Base-by-base conservation (phyloP, 2,329 filamentous ascomycete genomes). In the Penicillium sp. region DNA sequence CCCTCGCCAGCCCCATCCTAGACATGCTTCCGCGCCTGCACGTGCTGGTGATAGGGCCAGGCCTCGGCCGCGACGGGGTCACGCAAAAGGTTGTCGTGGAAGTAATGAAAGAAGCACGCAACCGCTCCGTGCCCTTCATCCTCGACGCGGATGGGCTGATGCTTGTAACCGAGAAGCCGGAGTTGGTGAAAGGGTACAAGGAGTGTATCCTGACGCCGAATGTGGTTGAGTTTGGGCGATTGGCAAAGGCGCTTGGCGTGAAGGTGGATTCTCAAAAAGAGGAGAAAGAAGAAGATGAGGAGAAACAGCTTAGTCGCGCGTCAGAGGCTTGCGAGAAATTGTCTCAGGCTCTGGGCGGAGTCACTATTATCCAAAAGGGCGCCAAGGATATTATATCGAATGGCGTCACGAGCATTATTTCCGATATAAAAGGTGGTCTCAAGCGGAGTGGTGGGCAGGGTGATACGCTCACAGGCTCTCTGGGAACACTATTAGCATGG, bases 391-490 rank as follows among this genome's bases (percentile, higher is more conserved):
- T 88, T 62, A 90, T 99, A 59, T 91, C 87, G 2, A 89, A 96
- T 65, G 90, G 92, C 12, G 78, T 82, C 57, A 80, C 80, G 54
- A 96, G 89, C n/a, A 74, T 92, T 24, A 77, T 88, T 0, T 89
- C 87, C 24, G 91, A 96, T 64, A 75, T 92, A 2, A 76, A 84
- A 66, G 94, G 94, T 8, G 93, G 93, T 1, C 74, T 85, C 71
- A 99, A 99, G 83, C 81, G 94, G 62, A 93, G 90, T 57, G 94
- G 93, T 48, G 94, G 94, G 0, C 94, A 99, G 75, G 94, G 94
- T 1, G 94, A 99, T 74, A 97, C 94, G 3, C 77, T 99, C 62
- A 97, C 94, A 0, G 94, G 94, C 1, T 86, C 86, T 33, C 77
- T 99, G 62, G 94, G 89, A 1, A 97, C 94, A 3, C 85, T 99